Evolutionary conservation across 768 basidiomycete species (phyloP), one percentile per base, ranked within the genome.

Genomic region (Mycena galericulata): DNA sequence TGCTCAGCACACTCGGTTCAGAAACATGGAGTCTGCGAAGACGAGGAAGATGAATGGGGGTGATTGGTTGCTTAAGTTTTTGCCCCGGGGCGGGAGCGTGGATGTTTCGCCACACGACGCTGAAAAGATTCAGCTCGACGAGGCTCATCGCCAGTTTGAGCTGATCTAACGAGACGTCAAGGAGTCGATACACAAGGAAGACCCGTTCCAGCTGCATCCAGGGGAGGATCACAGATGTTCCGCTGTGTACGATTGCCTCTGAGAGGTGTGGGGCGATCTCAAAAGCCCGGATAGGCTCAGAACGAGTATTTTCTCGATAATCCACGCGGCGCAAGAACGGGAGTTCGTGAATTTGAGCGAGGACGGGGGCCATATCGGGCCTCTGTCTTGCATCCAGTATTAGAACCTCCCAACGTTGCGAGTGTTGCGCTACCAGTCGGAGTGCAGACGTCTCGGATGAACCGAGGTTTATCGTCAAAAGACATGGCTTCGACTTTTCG

Each of bases 311-410:
- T n/a, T 36, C 6, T 14, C 34, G 34, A 36, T 36, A 36, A 6
- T 7, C 34, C 46, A 60, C 22, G 4, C 46, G 58, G 12, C 58
- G 58, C 45, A 49, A 47, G 20, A 60, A 11, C 22, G 58, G 58
- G 10, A 60, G 20, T 22, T n/a, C 34, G 32, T 38, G 46, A 12
- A 60, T 24, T 20, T 32, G 58, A 4, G 17, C 45, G 5, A 47
- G 34, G 46, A 47, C 24, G 12, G 4, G 30, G 2, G 18, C 4
- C 6, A 22, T n/a, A 34, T 17, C 14, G 1, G 17, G 9, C 2
- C 2, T 12, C 32, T n/a, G 49, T 36, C 4, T 36, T n/a, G n/a
- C 45, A 17, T 36, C 34, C 34, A 60, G 11, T 12, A 36, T 36
- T 11, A 49, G 24, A n/a, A 6, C 46, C 22, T 47, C 58, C 58